Base-by-base conservation (phyloP, 2,329 filamentous ascomycete species). In the Alternaria viburni region DNA sequence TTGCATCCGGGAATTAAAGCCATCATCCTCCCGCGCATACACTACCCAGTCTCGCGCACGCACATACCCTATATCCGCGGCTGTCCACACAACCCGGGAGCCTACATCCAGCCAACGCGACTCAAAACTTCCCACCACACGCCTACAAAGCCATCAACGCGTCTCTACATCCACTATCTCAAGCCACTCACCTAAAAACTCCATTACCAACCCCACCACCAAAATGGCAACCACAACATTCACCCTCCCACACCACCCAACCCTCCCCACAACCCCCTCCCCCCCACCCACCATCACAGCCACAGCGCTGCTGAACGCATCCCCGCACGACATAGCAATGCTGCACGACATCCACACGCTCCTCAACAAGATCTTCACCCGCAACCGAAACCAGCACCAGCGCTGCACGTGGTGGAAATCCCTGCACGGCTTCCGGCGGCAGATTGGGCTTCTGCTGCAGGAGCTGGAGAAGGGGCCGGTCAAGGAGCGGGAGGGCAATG, bases 301-400 rank as follows among this genome's bases (percentile, higher is more conserved):
- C 32, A 43, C 26, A 47, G 19, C 32, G 15, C 49, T 36, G 2
- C 23, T 77, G 25, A 54, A 54, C 26, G 69, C 70, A 28, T 54
- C 63, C 0, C 41, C 61, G 11, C 69, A 73, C 25, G 76, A 79
- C 25, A 76, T 74, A 19, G 70, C 75, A 28, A 72, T 73, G 61
- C 76, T 81, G 1, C 47, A 66, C 49, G 79, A 82, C 61, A 74
- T 84, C 74, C 61, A 81, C 73, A 70, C 86, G 54, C 81, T 94
- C 50, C 87, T 97, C 47, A 85, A 90, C 73, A 86, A 91, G 69
- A 87, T 96, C 72, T 88, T 90, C 79, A 89, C 93, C 77, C 92
- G 93, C 73, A 96, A 97, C 83, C 90, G 90, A 76, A 98, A 97
- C 82, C 95, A 98, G 82, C 95, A 98, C 80, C 89, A 89, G 59